phyloP scores from a whole-genome alignment of 164 flowering plant species.

The Brasenia schreberi region DNA sequence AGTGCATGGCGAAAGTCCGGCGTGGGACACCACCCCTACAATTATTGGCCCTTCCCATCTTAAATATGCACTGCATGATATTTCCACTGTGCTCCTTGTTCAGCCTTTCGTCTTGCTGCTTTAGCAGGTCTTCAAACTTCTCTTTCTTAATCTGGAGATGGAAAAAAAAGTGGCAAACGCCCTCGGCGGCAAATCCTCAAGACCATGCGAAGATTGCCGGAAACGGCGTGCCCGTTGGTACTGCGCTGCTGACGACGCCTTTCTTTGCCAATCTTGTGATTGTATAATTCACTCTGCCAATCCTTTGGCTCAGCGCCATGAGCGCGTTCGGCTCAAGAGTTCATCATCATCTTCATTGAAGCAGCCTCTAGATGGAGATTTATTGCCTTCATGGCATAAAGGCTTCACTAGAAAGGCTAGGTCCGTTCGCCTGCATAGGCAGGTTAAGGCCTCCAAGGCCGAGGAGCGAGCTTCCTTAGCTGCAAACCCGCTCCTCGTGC shows the following conservation, averaged over 20 bases:
- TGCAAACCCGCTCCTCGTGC: conserved; percentile 33
- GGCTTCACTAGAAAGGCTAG: conserved; percentile 67
- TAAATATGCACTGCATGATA: background rate
- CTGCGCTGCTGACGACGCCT: conserved; percentile 90
- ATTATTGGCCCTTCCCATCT: background rate
- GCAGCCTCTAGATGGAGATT: background rate
- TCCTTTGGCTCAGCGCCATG: conserved; percentile 62
- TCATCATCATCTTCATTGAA: conserved; percentile 16
- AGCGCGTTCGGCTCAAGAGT: conserved; percentile 58
- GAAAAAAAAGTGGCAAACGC: conserved; percentile 11
- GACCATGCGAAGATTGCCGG: conserved; percentile 71
- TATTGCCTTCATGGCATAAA: conserved; percentile 40
- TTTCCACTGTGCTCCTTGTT: background rate
- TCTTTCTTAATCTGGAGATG: conserved; percentile 10
- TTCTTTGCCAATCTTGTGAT: conserved; percentile 76
- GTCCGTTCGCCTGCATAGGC: conserved; percentile 38
- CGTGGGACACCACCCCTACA: background rate
- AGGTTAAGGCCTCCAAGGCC: conserved; percentile 3
- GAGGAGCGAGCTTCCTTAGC: background rate
- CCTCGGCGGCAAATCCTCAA: conserved; percentile 58
- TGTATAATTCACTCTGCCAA: conserved; percentile 73
- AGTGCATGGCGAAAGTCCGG: background rate
- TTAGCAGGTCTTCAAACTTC: background rate
- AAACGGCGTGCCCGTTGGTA: conserved; percentile 70
- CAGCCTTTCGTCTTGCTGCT: background rate